phyloP scores from a whole-genome alignment of 257 asterid species.

The Ballota nigra region DNA sequence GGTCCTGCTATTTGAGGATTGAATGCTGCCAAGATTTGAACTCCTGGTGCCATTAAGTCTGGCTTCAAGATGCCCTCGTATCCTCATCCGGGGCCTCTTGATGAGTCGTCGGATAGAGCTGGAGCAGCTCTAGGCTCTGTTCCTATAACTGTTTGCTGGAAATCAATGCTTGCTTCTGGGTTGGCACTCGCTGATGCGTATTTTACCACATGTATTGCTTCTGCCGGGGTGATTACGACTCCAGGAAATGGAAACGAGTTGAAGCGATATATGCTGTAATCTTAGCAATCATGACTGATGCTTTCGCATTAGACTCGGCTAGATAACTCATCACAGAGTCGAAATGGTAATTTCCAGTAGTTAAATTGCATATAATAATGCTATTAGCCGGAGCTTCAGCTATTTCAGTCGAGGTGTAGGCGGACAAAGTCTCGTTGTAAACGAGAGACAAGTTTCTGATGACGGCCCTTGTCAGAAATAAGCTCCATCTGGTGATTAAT shows the following conservation, averaged over 20 bases:
- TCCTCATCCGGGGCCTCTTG: conserved; percentile 31
- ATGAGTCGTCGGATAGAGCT: conserved; percentile 27
- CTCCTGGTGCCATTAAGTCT: conserved; percentile 49
- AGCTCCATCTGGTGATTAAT: conserved; percentile 32
- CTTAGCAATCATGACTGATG: conserved; percentile 29
- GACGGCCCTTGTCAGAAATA: conserved; percentile 25
- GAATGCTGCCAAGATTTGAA: conserved; percentile 34
- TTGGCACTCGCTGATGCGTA: conserved; percentile 9
- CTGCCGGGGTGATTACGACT: conserved; percentile 20
- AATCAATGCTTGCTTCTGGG: conserved; percentile 31
- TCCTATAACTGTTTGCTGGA: conserved; percentile 37
- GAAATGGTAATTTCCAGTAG: background rate
- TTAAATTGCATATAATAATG: conserved; percentile 25
- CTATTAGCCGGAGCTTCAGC: conserved; percentile 12
- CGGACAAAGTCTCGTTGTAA: conserved; percentile 16
- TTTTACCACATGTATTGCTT: conserved; percentile 16
- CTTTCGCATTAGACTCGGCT: conserved; percentile 2
- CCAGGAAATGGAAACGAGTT: conserved; percentile 30
- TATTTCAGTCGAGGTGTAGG: conserved; percentile 8
- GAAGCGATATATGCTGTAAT: background rate
- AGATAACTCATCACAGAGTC: background rate
- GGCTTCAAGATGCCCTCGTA: conserved; percentile 41
- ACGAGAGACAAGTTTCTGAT: conserved; percentile 14
- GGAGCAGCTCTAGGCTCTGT: conserved; percentile 35
- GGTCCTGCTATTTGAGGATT: conserved; percentile 7